These are phyloP conservation scores for Kodamaea sagamina DNA, from an alignment of 805 yeast species.

Conservation along the genomic window DNA sequence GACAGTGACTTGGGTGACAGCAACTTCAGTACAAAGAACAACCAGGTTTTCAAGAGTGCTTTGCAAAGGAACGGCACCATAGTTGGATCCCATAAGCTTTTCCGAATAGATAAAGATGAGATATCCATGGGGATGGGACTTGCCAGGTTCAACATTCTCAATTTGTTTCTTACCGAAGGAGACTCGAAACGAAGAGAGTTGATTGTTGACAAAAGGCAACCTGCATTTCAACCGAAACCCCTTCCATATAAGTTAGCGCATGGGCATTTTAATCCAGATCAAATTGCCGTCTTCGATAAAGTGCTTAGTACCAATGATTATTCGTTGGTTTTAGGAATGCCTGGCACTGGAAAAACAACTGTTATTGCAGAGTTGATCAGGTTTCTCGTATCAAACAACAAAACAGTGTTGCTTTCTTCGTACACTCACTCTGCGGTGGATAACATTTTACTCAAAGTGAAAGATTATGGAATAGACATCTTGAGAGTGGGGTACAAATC, in stretches of 20 bases:
- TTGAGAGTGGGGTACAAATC: conserved; percentile 66
- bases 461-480: conserved; percentile 40
- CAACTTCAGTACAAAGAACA: conserved; percentile 40
- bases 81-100: conserved; percentile 23
- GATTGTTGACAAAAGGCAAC: conserved; percentile 56
- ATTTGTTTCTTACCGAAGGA: conserved; percentile 58
- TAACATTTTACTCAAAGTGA: conserved; percentile 78
- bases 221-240: conserved; percentile 37
- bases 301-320: conserved; percentile 72
- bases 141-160: conserved; percentile 74
- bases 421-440: conserved; percentile 97
- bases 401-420: conserved; percentile 75
- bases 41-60: conserved; percentile 56
- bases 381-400: conserved; percentile 57
- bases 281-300: conserved; percentile 63
- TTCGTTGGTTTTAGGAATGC: conserved; percentile 89
- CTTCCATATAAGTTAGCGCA: conserved; percentile 19
- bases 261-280: conserved; percentile 61
- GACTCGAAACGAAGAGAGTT: conserved; percentile 47
- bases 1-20: conserved; percentile 40
- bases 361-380: conserved; percentile 77
- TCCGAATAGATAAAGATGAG: conserved; percentile 80
- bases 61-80: conserved; percentile 22
- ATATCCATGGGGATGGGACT: conserved; percentile 71
- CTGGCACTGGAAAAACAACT: conserved; percentile 96